Evolutionary conservation across 345 rosid species (phyloP), one percentile per base, ranked within the genome.

Genomic region (Pistacia integerrima): DNA sequence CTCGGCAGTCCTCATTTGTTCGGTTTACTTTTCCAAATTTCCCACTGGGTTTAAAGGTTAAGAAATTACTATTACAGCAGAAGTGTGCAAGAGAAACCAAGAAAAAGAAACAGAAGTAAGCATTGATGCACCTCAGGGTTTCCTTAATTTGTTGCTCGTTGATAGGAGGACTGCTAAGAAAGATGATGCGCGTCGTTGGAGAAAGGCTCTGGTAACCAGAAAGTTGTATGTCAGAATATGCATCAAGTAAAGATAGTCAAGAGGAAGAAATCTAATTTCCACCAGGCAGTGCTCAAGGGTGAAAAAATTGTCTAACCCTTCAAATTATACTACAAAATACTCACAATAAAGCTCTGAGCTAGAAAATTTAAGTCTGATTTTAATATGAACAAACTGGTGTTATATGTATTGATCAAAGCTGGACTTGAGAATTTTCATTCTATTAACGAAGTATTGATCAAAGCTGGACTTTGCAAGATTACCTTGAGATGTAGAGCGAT

Each of bases 401-500:
- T n/a, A n/a, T n/a, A n/a, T n/a, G 6, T 41, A 41, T 41, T 8
- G 8, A 41, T 41, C 46, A 38, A 30, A 62, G 5, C 1, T 60
- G 49, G 20, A 74, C 11, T 64, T 11, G n/a, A n/a, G n/a, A n/a
- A n/a, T n/a, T n/a, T n/a, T n/a, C n/a, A n/a, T n/a, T n/a, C n/a
- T n/a, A n/a, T n/a, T n/a, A n/a, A n/a, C n/a, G n/a, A n/a, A n/a
- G 6, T 41, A 41, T 41, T 8, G 8, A 41, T 41, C 46, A 38
- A 30, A 62, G 5, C 1, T 60, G 49, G 20, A 74, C 11, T 64
- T 11, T 22, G 10, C 60, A 44, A 36, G 20, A 46, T 69, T 77
- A 93, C 99, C 97, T 90, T 84, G 77, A 96, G 90, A 78, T 95
- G 94, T 33, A 77, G 28, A 4, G 86, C 93, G 54, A 92, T 93